Conservation (phyloP, 768 basidiomycete genomes). For the Lactarius deliciosus region DNA sequence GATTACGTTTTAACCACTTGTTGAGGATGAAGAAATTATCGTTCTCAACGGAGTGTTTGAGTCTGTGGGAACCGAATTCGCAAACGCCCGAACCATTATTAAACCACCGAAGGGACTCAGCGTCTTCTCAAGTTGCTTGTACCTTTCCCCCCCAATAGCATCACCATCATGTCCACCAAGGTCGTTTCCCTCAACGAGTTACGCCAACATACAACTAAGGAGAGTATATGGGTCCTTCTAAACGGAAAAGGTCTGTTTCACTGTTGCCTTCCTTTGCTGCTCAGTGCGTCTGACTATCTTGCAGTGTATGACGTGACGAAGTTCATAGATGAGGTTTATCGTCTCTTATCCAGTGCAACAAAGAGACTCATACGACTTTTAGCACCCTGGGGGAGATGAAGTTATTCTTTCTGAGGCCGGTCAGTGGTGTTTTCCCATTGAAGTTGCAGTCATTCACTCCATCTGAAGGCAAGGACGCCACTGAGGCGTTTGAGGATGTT, state of each 20-base stretch:
- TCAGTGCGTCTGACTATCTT: slow-evolving; percentile 27
- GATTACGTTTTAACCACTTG: neutral
- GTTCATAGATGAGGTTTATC: slow-evolving; percentile 86
- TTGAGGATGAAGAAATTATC: slow-evolving; percentile 19
- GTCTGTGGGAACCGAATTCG: slow-evolving; percentile 24
- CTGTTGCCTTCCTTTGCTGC: slow-evolving; percentile 5
- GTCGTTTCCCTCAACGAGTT: slow-evolving; percentile 72
- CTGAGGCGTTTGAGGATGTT: slow-evolving; percentile 98
- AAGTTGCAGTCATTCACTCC: slow-evolving; percentile 4
- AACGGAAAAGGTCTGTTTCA: slow-evolving; percentile 70
- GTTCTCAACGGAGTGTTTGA: slow-evolving; percentile 10
- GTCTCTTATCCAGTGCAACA: neutral
- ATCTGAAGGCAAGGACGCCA: slow-evolving; percentile 82
- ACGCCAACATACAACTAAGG: slow-evolving; percentile 70
- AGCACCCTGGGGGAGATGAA: slow-evolving; percentile 99
- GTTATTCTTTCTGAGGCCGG: slow-evolving; percentile 92
- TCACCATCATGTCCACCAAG: slow-evolving; percentile 42
- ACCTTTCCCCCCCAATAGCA: slow-evolving; percentile 24
- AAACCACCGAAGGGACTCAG: slow-evolving; percentile 8
- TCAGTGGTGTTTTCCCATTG: slow-evolving; percentile 39
- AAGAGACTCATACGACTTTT: slow-evolving; percentile 8
- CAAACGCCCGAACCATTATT: slow-evolving; percentile 26
- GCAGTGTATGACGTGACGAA: slow-evolving; percentile 91
- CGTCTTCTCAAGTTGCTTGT: slow-evolving; percentile 15
- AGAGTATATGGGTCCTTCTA: slow-evolving; percentile 78